These are phyloP conservation scores for Neonectria punicea DNA, from an alignment of 2,329 filamentous ascomycete species.

Conservation along the genomic window DNA sequence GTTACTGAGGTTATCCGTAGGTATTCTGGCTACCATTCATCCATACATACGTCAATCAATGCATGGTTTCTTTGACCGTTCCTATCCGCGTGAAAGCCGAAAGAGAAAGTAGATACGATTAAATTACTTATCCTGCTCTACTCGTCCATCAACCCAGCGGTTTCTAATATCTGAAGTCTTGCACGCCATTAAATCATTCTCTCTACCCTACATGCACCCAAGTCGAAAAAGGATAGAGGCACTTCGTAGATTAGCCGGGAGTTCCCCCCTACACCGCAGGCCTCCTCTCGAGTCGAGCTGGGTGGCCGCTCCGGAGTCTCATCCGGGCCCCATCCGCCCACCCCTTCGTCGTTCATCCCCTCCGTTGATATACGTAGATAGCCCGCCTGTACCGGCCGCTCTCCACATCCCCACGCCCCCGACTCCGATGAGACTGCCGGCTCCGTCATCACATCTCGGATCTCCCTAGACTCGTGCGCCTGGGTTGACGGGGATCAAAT, in stretches of 20 bases:
- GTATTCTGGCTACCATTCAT: too few relatives aligned
- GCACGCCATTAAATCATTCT: too few relatives aligned
- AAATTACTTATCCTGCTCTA: too few relatives aligned
- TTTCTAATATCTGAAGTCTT: too few relatives aligned
- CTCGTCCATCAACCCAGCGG: too few relatives aligned
- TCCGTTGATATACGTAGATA: neutral
- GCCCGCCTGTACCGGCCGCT: constrained; percentile 2
- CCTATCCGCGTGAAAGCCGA: too few relatives aligned
- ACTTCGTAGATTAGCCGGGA: neutral
- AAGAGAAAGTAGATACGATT: too few relatives aligned
- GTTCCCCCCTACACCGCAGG: neutral
- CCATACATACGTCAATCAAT: too few relatives aligned
- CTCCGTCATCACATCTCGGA: constrained; percentile 29
- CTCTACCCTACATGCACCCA: too few relatives aligned
- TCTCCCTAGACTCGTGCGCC: constrained; percentile 26
- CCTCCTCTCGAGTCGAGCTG: neutral
- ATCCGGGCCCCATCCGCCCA: neutral
- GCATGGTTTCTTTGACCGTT: too few relatives aligned
- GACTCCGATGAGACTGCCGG: constrained; percentile 20
- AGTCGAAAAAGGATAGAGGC: too few relatives aligned
- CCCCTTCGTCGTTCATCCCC: neutral
- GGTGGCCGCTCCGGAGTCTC: neutral
- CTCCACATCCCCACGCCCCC: constrained; percentile 9
- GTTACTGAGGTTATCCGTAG: too few relatives aligned
- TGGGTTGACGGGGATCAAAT: constrained; percentile 26